phyloP scores from a whole-genome alignment of 1,284 basidiomycete genomes.

The Cutaneotrichosporon sp. region DNA sequence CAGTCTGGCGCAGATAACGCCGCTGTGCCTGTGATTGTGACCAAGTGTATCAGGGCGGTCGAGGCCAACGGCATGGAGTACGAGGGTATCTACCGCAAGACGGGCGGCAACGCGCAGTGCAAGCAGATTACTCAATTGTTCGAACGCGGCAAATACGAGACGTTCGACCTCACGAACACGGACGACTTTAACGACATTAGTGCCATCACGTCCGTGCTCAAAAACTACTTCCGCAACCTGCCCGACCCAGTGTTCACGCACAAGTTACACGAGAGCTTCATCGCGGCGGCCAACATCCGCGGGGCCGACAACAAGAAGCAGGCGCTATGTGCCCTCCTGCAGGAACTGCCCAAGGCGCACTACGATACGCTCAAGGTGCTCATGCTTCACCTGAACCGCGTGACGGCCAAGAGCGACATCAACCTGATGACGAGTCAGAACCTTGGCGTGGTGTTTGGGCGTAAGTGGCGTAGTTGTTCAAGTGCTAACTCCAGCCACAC shows the following conservation, averaged over 20 bases:
- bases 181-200: conserved; percentile 94
- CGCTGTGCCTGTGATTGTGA: conserved; percentile 82
- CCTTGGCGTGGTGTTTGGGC: conserved; percentile 98
- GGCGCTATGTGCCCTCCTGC: conserved; percentile 68
- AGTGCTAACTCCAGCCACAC: conserved; percentile 65
- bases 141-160: conserved; percentile 80
- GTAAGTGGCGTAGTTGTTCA: conserved; percentile 60
- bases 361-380: conserved; percentile 79
- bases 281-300: conserved; percentile 66
- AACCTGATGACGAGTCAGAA: conserved; percentile 97
- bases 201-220: conserved; percentile 92
- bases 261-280: conserved; percentile 86
- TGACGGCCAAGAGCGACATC: conserved; percentile 65
- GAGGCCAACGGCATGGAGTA: conserved; percentile 70
- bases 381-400: conserved; percentile 83
- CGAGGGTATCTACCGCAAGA: conserved; percentile 88
- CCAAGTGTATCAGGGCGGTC: conserved; percentile 92
- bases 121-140: conserved; percentile 93
- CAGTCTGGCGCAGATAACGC: conserved; percentile 74
- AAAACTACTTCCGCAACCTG: conserved; percentile 90
- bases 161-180: conserved; percentile 82
- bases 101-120: conserved; percentile 86
- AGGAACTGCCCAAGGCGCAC: conserved; percentile 78
- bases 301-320: conserved; percentile 65
- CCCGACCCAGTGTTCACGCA: conserved; percentile 89